Conservation (phyloP, 2,329 filamentous ascomycete species). For the Emericellopsis cladophorae region DNA sequence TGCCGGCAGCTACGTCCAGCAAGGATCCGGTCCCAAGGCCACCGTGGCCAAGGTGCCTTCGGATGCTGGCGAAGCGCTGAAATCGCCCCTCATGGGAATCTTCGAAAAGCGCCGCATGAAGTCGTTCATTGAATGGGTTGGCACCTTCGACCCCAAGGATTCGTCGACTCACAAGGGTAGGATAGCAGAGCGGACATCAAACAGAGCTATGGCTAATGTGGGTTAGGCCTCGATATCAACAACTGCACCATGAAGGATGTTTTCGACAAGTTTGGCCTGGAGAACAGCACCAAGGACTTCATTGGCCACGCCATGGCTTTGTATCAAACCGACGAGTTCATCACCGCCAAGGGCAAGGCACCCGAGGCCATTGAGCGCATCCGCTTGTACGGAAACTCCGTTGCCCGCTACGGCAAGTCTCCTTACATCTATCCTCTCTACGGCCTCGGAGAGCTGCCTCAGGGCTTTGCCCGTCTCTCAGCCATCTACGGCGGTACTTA, state of each 20-base stretch:
- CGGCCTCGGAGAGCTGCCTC: slow-evolving; percentile 90
- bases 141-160: slow-evolving; percentile 71
- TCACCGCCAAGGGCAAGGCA: slow-evolving; percentile 58
- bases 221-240: slow-evolving; percentile 63
- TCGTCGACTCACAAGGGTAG: slow-evolving; percentile 80
- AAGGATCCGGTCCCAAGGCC: slow-evolving; percentile 67
- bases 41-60: slow-evolving; percentile 96
- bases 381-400: slow-evolving; percentile 91
- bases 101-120: slow-evolving; percentile 97
- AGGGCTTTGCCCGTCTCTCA: slow-evolving; percentile 92
- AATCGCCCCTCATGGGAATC: slow-evolving; percentile 88
- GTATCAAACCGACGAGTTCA: slow-evolving; percentile 82
- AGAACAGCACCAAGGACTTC: slow-evolving; percentile 82
- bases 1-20: slow-evolving; percentile 91
- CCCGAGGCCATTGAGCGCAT: slow-evolving; percentile 86
- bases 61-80: slow-evolving; percentile 78
- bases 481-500: slow-evolving; percentile 99
- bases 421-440: slow-evolving; percentile 99
- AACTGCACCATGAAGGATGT: slow-evolving; percentile 92
- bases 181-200: slow-evolving; percentile 7
- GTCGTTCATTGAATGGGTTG: slow-evolving; percentile 93
- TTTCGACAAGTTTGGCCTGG: slow-evolving; percentile 94
- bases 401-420: slow-evolving; percentile 94
- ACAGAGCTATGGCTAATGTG: not conserved
- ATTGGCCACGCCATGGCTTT: slow-evolving; percentile 98